Base-by-base conservation (phyloP, 169 alveolate species). In the Neospora caninum region DNA sequence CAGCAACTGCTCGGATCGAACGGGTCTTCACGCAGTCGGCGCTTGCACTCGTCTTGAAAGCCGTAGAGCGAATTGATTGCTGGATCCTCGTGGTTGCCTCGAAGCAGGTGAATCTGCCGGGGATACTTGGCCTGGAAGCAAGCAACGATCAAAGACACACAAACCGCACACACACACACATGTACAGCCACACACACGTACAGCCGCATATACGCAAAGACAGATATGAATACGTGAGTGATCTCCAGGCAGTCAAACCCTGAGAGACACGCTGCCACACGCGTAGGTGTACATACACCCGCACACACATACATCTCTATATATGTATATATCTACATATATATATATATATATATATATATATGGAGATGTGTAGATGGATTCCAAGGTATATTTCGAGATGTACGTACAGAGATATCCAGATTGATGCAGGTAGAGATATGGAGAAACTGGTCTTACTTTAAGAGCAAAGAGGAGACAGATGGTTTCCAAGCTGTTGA, bases 11-110 rank as follows among this genome's bases (percentile, higher is more conserved):
- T 98, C 27, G 99, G 98, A 93, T 98, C 99, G 67, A 97, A 98
- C 6, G 94, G 91, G 83, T 99, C 99, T 95, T 99, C 99, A 69
- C 99, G 98, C 49, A 99, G 96, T 73, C 99, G 97, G 67, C 98
- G 96, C 82, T 98, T 97, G 97, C 99, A 99, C 96, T 99, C 99
- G 91, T 99, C 99, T 70, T 99, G 99, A 96, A 99, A 99, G 31
- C 99, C 99, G 96, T 99, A 99, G 38, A 99, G 98, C 91, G 99
- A 97, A 91, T 99, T 99, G 80, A 99, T 99, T 95, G 99, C 98
- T 78, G 99, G 99, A 95, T 99, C 99, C 97, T 95, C 96, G 91
- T 95, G 96, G 78, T 95, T 95, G 80, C 96, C 99, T 93, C 99
- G 96, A 39, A 99, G 97, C 95, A 99, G 94, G 96, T 99, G 99